These are phyloP conservation scores for Spathaspora girioi DNA, from an alignment of 805 yeast genomes.

Conservation along the genomic window DNA sequence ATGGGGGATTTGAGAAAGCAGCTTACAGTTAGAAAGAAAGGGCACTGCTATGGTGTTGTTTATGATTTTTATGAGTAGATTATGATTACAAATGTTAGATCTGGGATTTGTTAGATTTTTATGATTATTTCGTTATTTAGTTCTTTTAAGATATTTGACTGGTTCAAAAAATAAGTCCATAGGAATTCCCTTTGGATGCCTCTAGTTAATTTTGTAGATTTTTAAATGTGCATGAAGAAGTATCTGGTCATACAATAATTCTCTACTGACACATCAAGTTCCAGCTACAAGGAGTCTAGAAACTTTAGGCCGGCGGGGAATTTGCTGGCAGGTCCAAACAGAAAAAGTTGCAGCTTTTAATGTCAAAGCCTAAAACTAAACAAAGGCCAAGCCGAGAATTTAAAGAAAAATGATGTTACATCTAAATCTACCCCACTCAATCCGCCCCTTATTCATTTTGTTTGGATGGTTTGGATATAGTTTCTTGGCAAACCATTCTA, in stretches of 20 bases:
- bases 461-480: no score
- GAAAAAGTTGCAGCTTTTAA: not conserved
- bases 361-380: no score
- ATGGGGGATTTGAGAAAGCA: conserved; percentile 12
- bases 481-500: no score
- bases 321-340: no score
- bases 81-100: not conserved
- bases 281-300: not conserved
- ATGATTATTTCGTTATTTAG: not conserved
- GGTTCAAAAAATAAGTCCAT: not conserved
- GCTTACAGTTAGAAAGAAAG: no score
- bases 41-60: not conserved
- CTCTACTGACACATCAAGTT: not conserved
- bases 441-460: no score
- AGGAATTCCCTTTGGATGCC: no score
- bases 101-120: not conserved
- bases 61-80: not conserved
- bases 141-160: conserved; percentile 1
- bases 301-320: not conserved
- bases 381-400: not conserved
- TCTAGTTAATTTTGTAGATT: no score
- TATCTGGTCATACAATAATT: no score
- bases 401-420: no score
- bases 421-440: not conserved
- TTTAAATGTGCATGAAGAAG: no score